Percentiles rank a stretch among this genome's conserved stretches.
These are phyloP conservation scores for Kurtzmaniella quercitrusa DNA, from an alignment of 1,139 yeast species.

Conservation along the genomic window DNA sequence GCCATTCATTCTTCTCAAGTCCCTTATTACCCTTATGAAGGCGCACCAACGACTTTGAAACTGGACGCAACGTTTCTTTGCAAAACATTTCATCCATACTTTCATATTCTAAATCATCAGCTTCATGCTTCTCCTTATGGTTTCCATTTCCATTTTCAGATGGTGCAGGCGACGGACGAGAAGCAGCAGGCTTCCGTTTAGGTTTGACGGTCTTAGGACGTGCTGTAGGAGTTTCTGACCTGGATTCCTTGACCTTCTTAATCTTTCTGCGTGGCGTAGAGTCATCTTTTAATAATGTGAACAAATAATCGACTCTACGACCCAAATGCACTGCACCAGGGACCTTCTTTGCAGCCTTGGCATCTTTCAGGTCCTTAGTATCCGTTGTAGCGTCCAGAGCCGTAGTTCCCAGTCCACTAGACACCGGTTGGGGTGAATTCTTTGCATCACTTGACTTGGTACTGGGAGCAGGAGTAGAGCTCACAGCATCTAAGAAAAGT, in stretches of 20 bases:
- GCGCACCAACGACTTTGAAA: slow-evolving; percentile 66
- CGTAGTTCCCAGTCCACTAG: neutral
- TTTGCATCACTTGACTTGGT: neutral
- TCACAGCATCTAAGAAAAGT: slow-evolving; percentile 52
- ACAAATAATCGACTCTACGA: slow-evolving; percentile 87
- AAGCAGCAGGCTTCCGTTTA: slow-evolving; percentile 8
- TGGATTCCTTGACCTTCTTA: slow-evolving; percentile 16
- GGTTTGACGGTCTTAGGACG: slow-evolving; percentile 13
- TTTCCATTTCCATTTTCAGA: slow-evolving; percentile 9
- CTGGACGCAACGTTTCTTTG: slow-evolving; percentile 62
- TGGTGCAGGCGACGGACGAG: neutral
- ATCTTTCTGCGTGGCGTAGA: slow-evolving; percentile 19
- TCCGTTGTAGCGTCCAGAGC: slow-evolving; percentile 8
- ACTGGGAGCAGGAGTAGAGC: neutral
- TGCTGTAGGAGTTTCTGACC: slow-evolving; percentile 16
- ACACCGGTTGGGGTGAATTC: neutral
- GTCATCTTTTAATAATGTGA: slow-evolving; percentile 60
- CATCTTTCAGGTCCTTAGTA: slow-evolving; percentile 11
- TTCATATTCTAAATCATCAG: slow-evolving; percentile 59
- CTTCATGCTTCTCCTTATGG: slow-evolving; percentile 12
- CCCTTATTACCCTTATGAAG: slow-evolving; percentile 81
- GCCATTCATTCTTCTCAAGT: slow-evolving; percentile 82
- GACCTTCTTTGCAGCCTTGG: slow-evolving; percentile 46
- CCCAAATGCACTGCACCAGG: slow-evolving; percentile 94
- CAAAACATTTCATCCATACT: slow-evolving; percentile 80